Evolutionary conservation across 805 yeast species (phyloP), one percentile per base, ranked within the genome.

Genomic region (Kuraishia floccosa): DNA sequence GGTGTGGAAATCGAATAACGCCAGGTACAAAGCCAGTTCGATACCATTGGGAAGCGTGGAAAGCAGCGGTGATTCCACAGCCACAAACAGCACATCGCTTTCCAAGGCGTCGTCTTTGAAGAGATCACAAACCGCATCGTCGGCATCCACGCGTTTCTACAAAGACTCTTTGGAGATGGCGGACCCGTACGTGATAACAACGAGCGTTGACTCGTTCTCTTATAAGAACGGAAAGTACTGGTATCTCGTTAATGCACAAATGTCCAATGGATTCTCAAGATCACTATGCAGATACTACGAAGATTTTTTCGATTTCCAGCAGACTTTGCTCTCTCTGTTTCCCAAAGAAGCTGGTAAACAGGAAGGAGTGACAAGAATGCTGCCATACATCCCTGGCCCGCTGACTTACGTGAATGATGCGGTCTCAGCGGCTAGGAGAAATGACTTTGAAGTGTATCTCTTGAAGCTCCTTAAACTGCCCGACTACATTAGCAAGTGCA

Each of bases 311-410:
- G 94, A 91, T 50, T 71, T 87, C 49, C 98, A 91, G 51, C 86
- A 86, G 31, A 72, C 68, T 38, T 60, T 91, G 30, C 62, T 89
- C 30, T 91, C 81, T 44, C 65, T 76, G 17, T 91, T 82, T 63
- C 96, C 96, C 6, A 74, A 68, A 37, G 98, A 89, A 54, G 94
- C 96, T 6, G 96, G 96, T 10, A 76, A 84, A 41, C 57, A 49
- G 29, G 76, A 74, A 27, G 78, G 76, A 33, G 81, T 81, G 17
- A 72, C 75, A 31, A 72, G 98, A 40, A 77, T 81, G 19, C 65
- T 91, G 35, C 98, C 98, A 6, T 85, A 78, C 41, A 87, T 91
- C 46, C 97, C 98, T 0, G 98, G 97, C 1, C 99, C 98, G 3
- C 65, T 89, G 29, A 79, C 93, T 24, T 82, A 80, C 45, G 94